Evolutionary conservation across 257 asterid species (phyloP), one percentile per base, ranked within the genome.

Genomic region (Fraxinus quadrangulata): DNA sequence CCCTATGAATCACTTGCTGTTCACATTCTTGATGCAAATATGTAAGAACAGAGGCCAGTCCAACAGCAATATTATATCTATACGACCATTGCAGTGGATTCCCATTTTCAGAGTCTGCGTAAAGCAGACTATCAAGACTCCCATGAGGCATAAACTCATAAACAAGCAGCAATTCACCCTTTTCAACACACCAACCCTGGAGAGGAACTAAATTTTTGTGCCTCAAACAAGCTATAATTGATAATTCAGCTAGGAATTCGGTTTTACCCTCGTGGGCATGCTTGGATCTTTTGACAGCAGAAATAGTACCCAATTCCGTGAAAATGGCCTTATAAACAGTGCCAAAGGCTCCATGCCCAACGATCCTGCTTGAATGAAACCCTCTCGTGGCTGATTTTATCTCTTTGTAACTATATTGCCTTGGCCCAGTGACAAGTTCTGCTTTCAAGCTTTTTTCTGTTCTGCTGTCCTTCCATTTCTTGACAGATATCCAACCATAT

Each of bases 1-100:
- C 99, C 63, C 99, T 83, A 69, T 96, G 99, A 23, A 96, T 93
- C 84, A 96, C 98, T 74, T 93, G 97, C 88, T 92, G 97, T 84
- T 96, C 99, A 69, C 98, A 96, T 73, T 93, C 99, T 75, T 86
- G 96, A 82, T 96, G 99, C 74, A 96, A 70, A 65, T 96, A 96
- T 10, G 97, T 89, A 63, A 93, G 79, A 47, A 90, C 97, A 28
- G 99, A 93, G 1, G 98, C 99, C 61, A 96, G 81, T 17, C 99
- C 99, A 3, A 93, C 85, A 0, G 98, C 98, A 40, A 93, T 90
- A 63, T 93, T 92, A 81, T 92, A 93, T 70, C 99, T 79, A n/a
- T 90, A 56, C 5, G 78, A 47, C 99, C 99, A 96, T 81, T 88
- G 85, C 73, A 96, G 70, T 0, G 90, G 87, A 67, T 86, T 75